These are phyloP conservation scores for Halophytophthora batemanensis DNA, from an alignment of 352 stramenopile species.

Conservation along the genomic window DNA sequence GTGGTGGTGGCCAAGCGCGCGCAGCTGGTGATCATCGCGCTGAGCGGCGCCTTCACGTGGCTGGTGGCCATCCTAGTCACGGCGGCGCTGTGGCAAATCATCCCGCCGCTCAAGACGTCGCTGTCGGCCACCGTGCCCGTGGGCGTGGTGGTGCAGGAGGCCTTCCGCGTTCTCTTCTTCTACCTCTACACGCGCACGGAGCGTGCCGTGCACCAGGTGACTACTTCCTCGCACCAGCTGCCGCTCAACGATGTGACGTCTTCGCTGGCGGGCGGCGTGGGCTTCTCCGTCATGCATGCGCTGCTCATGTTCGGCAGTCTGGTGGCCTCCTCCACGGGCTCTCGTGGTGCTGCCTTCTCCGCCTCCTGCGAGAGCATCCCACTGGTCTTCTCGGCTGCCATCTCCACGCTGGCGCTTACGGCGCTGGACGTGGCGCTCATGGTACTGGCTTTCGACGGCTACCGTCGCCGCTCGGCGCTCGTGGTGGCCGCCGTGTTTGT, in stretches of 20 bases:
- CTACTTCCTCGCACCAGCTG: conserved; percentile 70
- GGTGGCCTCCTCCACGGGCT: conserved; percentile 60
- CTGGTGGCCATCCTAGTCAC: conserved; percentile 77
- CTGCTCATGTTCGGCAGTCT: conserved; percentile 85
- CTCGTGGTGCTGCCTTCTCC: conserved; percentile 71
- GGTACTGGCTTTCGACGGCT: conserved; percentile 80
- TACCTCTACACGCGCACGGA: conserved; percentile 75
- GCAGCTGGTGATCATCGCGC: conserved; percentile 80
- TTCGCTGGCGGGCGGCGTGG: conserved; percentile 70
- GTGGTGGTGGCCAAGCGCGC: conserved; percentile 73
- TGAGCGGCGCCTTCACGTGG: conserved; percentile 81
- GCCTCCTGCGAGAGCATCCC: conserved; percentile 67
- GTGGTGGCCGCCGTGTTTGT: conserved; percentile 50
- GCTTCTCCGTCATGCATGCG: conserved; percentile 80
- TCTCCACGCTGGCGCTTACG: conserved; percentile 75
- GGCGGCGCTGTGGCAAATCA: conserved; percentile 72
- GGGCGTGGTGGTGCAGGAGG: conserved; percentile 67
- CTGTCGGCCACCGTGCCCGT: conserved; percentile 73
- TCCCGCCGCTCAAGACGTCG: conserved; percentile 70
- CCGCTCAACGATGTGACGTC: conserved; percentile 85
- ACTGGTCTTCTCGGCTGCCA: conserved; percentile 60
- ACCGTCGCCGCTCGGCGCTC: conserved; percentile 55
- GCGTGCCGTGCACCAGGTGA: conserved; percentile 68
- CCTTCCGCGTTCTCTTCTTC: conserved; percentile 71
- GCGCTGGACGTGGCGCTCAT: conserved; percentile 78